These are phyloP conservation scores for Saccharomyces hybrid DNA, from an alignment of 1,139 yeast genomes.

Conservation along the genomic window DNA sequence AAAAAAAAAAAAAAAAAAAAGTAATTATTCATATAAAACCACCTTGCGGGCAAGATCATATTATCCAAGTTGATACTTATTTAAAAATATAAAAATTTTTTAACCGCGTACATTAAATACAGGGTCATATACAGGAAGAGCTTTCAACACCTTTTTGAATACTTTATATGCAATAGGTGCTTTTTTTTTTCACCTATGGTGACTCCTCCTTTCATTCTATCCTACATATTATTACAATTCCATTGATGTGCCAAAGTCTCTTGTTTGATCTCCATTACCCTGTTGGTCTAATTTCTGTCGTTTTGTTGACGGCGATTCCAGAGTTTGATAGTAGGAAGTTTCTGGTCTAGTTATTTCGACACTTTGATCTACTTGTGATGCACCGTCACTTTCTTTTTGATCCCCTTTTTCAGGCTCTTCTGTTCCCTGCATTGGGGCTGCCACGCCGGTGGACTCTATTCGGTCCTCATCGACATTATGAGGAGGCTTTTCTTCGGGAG, in stretches of 20 bases:
- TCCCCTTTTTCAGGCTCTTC: background rate
- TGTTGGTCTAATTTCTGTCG: background rate
- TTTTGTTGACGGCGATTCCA: background rate
- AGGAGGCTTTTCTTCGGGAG: background rate
- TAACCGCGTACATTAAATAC: background rate
- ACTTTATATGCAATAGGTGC: background rate
- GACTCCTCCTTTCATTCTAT: background rate
- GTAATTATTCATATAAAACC: background rate
- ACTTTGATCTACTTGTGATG: background rate
- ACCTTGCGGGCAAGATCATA: background rate
- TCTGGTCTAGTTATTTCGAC: slow-evolving; percentile 2
- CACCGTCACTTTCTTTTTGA: background rate
- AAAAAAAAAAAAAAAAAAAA: too few species aligned
- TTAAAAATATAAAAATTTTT: background rate
- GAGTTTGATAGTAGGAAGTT: slow-evolving; percentile 1
- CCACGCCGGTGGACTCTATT: background rate
- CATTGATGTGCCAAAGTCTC: background rate
- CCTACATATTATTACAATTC: background rate
- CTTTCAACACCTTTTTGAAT: background rate
- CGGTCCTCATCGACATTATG: background rate
- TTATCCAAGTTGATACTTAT: background rate
- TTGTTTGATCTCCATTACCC: background rate
- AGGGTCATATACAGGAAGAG: background rate
- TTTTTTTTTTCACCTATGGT: background rate
- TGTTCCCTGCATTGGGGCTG: background rate